Conservation (phyloP, 164 flowering plant genomes). For the Paratinospora sagittata region DNA sequence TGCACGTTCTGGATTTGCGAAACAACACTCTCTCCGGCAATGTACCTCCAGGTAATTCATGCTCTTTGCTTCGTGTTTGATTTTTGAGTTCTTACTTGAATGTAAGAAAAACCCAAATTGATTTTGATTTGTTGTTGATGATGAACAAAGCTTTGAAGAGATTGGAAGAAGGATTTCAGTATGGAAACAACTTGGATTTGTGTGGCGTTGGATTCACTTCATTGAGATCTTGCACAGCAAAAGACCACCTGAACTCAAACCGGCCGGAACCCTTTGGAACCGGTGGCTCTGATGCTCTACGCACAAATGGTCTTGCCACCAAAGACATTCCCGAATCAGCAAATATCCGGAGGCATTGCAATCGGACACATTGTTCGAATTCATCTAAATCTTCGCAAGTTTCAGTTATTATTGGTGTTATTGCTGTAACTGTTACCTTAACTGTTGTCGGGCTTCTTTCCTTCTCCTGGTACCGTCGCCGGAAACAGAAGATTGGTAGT, state of each 20-base stretch:
- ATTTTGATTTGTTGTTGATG: background rate
- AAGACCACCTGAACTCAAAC: slow-evolving; percentile 20
- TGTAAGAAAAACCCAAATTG: background rate
- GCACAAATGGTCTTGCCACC: slow-evolving; percentile 14
- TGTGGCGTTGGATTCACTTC: slow-evolving; percentile 63
- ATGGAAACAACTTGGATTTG: slow-evolving; percentile 53
- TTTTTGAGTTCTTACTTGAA: background rate
- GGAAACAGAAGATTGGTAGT: slow-evolving; percentile 75
- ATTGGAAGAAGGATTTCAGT: slow-evolving; percentile 57
- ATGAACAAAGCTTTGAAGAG: slow-evolving; percentile 55
- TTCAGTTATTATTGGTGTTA: slow-evolving; percentile 40
- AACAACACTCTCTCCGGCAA: slow-evolving; percentile 84
- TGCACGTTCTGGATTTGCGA: slow-evolving; percentile 58
- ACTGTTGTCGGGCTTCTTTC: slow-evolving; percentile 34
- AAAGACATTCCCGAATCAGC: slow-evolving; percentile 66
- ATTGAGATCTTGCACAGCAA: slow-evolving; percentile 40
- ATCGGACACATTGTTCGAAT: slow-evolving; percentile 27
- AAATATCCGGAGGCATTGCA: slow-evolving; percentile 38
- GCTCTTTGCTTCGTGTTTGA: background rate
- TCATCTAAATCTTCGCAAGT: slow-evolving; percentile 25
- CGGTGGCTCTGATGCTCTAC: slow-evolving; percentile 5
- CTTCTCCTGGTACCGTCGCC: slow-evolving; percentile 61
- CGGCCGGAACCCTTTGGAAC: slow-evolving; percentile 56
- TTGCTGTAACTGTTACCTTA: slow-evolving; percentile 29
- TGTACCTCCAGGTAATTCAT: slow-evolving; percentile 64